Base-by-base conservation (phyloP, 2,329 filamentous ascomycete species). In the Aspergillus ustus region DNA sequence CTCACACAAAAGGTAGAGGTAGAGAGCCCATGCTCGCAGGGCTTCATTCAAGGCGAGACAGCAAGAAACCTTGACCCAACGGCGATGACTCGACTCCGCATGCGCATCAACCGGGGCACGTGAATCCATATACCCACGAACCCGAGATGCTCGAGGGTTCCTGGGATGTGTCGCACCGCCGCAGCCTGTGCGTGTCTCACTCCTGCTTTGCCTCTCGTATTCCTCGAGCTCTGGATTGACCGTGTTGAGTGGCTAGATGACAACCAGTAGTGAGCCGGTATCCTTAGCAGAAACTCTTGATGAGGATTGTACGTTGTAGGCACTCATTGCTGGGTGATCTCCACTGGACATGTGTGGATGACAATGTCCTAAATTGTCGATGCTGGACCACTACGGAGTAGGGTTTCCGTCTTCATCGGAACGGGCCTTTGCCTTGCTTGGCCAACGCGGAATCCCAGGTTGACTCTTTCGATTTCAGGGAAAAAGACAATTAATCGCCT, bases 401-500 rank as follows among this genome's bases (percentile, higher is more conserved):
- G 20, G 13, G 43, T 19, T 28, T 20, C 37, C 53, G 46, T 20
- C 40, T 29, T 43, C 46, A 49, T 61, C 31, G 49, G 48, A 53
- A 52, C n/a, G 53, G 28, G 31, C 48, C 53, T 61, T 44, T 29
- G 46, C 45, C 34, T 31, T 31, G 31, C 50, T 29, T 60, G 43
- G 43, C 31, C 31, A 28, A 28, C 20, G 20, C 44, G 44, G 44
- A 45, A n/a, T 45, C 11, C 34, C 4, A 37, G 34, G 45, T 48
- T 48, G 25, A 48, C 17, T 40, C 51, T 20, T 19, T n/a, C 11
- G 29, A 37, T 31, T 40, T 40, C 34, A 11, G 15, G 34, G 13
- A 40, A 40, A 40, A 25, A 25, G 25, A 25, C 25, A 15, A 40
- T 40, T 2, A 40, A 37, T 37, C 34, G 34, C 34, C 34, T 54